Percentiles rank a stretch among this genome's conserved stretches.
These are phyloP conservation scores for Atkinsonella texensis DNA, from an alignment of 2,329 filamentous ascomycete genomes.

Conservation along the genomic window DNA sequence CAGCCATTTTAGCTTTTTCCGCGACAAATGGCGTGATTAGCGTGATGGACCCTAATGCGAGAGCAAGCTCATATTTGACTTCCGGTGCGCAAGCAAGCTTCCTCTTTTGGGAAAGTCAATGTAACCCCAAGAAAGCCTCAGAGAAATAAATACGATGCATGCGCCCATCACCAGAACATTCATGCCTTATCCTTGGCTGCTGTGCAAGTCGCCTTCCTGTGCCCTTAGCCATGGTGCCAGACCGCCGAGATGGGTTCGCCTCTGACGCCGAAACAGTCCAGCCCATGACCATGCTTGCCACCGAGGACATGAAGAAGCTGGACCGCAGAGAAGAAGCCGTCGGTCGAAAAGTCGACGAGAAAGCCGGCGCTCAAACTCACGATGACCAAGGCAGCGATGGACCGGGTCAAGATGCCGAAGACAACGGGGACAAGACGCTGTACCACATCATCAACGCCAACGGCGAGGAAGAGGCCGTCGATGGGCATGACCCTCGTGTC, in stretches of 20 bases:
- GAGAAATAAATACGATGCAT: neutral
- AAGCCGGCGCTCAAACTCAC: conserved; percentile 1
- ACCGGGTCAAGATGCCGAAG: conserved; percentile 6
- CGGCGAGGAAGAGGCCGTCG: conserved; percentile 18
- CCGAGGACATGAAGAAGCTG: neutral
- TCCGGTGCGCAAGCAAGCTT: neutral
- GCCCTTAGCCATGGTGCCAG: neutral
- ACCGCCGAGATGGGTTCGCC: neutral
- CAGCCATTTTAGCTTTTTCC: no score
- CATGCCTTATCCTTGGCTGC: neutral
- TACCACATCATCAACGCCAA: conserved; percentile 11
- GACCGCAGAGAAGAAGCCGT: conserved; percentile 4
- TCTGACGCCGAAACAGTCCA: neutral
- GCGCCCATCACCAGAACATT: neutral
- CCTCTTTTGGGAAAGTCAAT: neutral
- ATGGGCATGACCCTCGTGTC: conserved; percentile 37
- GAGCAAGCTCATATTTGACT: neutral
- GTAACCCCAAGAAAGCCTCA: neutral
- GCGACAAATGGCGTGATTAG: neutral
- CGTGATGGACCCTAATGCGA: neutral
- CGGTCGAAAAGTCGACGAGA: conserved; percentile 7
- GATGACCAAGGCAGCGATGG: neutral
- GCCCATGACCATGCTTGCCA: neutral
- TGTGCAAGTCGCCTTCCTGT: neutral
- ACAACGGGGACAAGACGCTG: conserved; percentile 4